Evolutionary conservation across 495 filamentous ascomycete genomes (phyloP), one percentile per base, ranked within the genome.

Genomic region (Penicillium paradoxum): DNA sequence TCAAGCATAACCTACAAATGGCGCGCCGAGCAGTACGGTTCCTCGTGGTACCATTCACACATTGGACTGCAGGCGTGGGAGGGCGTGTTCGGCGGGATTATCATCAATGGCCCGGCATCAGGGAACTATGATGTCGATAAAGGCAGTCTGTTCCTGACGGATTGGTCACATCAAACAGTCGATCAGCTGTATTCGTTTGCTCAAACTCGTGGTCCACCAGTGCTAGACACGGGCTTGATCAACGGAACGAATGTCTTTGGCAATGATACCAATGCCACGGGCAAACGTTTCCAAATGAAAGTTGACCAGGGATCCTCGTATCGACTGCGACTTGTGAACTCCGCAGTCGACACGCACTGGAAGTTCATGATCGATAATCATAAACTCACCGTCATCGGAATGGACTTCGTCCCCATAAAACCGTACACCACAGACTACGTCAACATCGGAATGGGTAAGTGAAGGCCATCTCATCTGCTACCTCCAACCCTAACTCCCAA

Each of bases 31-130:
- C 83, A 89, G 64, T 81, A 82, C 7, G 87, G 87, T 15, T 86
- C 86, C 0, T 88, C 87, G 64, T 90, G 88, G 87, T 90, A 90
- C 58, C 86, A 90, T 64, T 86, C 84, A 0, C 87, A 90, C 56
- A 73, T 76, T 17, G 71, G 88, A 79, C 44, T 76, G 81, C 86
- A 85, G 1, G 78, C 87, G 0, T 70, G 69, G 62, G 56, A 70
- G 42, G 66, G 71, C 18, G 41, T 73, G 0, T 52, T 59, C 30
- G 65, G 64, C 66, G 75, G 58, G 7, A 66, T 73, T 4, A 54
- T 64, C 0, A 66, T 70, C 34, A 58, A 70, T 43, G 67, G 69
- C 4, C 67, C 69, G 85, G 36, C 81, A 82, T 54, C 70, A 85
- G 44, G 76, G 34, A 65, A 81, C 49, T 88, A 84, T 53, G 81